These are phyloP conservation scores for Davidsoniella australis DNA, from an alignment of 2,329 filamentous ascomycete genomes.

Conservation along the genomic window DNA sequence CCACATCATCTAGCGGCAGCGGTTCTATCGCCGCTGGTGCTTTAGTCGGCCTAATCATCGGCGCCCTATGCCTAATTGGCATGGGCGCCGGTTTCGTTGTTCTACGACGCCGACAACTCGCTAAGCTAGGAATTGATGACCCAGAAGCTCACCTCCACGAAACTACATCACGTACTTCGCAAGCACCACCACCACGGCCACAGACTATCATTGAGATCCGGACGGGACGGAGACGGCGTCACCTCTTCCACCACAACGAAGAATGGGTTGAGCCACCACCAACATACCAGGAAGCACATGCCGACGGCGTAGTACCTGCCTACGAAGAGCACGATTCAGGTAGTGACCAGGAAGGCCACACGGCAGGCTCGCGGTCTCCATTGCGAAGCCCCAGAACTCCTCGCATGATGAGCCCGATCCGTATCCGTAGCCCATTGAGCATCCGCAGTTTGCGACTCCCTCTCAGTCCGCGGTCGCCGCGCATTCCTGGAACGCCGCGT, in stretches of 20 bases:
- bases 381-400: constrained; percentile 2
- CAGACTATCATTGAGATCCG: constrained; percentile 10
- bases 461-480: background rate
- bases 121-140: constrained; percentile 9
- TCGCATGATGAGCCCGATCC: constrained; percentile 2
- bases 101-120: constrained; percentile 8
- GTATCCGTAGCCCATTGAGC: constrained; percentile 7
- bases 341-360: constrained; percentile 1
- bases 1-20: background rate
- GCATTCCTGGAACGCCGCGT: constrained; percentile 2
- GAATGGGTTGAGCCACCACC: constrained; percentile 12
- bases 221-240: constrained; percentile 6
- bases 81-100: constrained; percentile 9
- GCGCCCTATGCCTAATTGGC: constrained; percentile 6
- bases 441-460: constrained; percentile 7
- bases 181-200: background rate
- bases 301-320: constrained; percentile 9
- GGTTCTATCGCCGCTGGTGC: constrained; percentile 4
- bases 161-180: background rate
- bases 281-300: constrained; percentile 12
- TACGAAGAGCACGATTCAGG: constrained; percentile 9
- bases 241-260: constrained; percentile 1
- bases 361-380: constrained; percentile 1
- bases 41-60: constrained; percentile 3
- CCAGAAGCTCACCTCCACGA: constrained; percentile 10